Evolutionary conservation across 2,329 filamentous ascomycete genomes (phyloP), one percentile per base, ranked within the genome.

Genomic region (Cercospora canescens): DNA sequence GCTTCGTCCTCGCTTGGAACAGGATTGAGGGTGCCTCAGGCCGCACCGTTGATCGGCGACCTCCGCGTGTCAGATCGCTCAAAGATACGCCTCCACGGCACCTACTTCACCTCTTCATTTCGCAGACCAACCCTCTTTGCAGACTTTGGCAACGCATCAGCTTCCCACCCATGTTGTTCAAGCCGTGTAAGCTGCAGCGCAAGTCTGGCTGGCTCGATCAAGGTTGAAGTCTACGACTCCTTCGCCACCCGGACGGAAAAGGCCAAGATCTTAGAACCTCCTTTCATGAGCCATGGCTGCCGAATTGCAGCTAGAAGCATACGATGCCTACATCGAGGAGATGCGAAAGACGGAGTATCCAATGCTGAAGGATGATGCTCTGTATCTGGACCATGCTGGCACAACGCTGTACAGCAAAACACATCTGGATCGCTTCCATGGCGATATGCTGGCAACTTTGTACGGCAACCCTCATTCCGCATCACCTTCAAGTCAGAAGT

Each of bases 401-500:
- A 92, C 92, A n/a, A 94, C 94, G 0, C 83, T 76, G 4, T 75
- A 74, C 65, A 75, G 73, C 70, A 94, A 91, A 77, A 93, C 91
- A 32, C 80, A 95, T 26, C 89, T 98, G 78, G 90, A 94, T 70
- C 83, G 81, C 26, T 97, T 96, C 79, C 88, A 92, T 8, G 78
- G 81, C n/a, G 91, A 95, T 66, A 90, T 97, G 85, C 89, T 89
- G 28, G 83, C 86, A 4, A 91, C 89, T 72, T 82, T 98, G 0
- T 93, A 94, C 71, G 94, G 94, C 39, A 98, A 98, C 69, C 94
- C 94, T 0, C 94, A 98, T 79, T 97, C 94, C 0, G 90, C 94
- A 1, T 82, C 85, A 14, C 90, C 93, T 2, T 96, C 94, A 0
- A 92, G 95, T 74, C 83, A 89, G 34, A 90, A 92, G 0, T 90